Percentiles rank a stretch among this genome's conserved stretches.
phyloP scores from a whole-genome alignment of 2,329 filamentous ascomycete species.

The Penicillium frequentans region DNA sequence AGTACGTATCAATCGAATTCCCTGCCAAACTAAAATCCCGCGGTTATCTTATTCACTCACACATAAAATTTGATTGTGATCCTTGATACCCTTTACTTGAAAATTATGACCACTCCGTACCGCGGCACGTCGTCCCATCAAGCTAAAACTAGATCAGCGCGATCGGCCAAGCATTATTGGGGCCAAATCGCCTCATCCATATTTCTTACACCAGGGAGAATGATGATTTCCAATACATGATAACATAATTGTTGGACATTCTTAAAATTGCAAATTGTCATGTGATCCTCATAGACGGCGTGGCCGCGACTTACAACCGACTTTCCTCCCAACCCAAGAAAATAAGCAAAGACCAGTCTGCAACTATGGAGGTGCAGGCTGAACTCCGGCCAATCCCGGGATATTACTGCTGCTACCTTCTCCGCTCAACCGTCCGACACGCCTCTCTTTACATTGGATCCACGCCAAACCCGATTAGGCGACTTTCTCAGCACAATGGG shows the following conservation, averaged over 20 bases:
- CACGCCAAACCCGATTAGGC: constrained; percentile 81
- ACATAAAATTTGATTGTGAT: not conserved
- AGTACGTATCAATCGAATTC: not conserved
- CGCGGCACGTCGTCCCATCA: constrained; percentile 1
- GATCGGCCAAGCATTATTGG: not conserved
- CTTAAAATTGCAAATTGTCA: not conserved
- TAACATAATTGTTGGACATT: not conserved
- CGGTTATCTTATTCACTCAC: not conserved
- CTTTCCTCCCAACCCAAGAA: not conserved
- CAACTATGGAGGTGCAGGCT: constrained; percentile 19
- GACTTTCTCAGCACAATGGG: constrained; percentile 91
- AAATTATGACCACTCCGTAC: not conserved
- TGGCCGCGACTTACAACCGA: not conserved
- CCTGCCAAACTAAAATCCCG: not conserved
- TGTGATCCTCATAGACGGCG: constrained; percentile 1
- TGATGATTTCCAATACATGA: not conserved
- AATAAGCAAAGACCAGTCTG: not conserved
- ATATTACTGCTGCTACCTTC: constrained; percentile 89
- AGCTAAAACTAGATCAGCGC: not conserved
- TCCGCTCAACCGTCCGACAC: constrained; percentile 76
- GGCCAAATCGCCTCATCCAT: not conserved
- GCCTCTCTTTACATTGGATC: constrained; percentile 81
- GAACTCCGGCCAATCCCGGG: constrained; percentile 69
- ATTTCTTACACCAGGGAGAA: not conserved
- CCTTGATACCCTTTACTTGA: not conserved